Conservation (phyloP, 306 rosid species). For the Vigna mungo region DNA sequence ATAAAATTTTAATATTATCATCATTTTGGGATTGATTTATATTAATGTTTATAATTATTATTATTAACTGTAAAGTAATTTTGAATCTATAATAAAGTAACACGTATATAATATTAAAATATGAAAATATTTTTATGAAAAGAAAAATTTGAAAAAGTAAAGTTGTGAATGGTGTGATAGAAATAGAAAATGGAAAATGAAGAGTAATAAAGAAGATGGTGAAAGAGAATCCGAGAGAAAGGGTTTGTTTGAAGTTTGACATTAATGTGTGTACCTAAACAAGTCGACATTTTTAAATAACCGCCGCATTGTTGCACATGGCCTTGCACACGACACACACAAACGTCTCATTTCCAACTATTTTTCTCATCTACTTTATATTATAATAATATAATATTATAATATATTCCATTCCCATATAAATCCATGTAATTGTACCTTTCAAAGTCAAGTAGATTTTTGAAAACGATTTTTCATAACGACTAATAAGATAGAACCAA, state of each 20-base stretch:
- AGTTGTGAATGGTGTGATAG: neutral
- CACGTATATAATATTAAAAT: too few relatives aligned
- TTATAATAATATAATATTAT: neutral
- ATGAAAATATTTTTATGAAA: too few relatives aligned
- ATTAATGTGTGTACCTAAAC: constrained; percentile 34
- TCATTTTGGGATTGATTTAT: too few relatives aligned
- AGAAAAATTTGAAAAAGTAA: neutral
- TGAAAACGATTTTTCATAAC: neutral
- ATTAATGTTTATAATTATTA: too few relatives aligned
- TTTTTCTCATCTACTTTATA: neutral
- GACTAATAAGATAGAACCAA: too few relatives aligned
- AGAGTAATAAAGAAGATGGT: constrained; percentile 5
- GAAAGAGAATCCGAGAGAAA: constrained; percentile 6
- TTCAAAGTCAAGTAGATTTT: constrained; percentile 10
- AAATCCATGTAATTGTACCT: neutral
- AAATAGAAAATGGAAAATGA: neutral
- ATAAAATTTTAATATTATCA: too few relatives aligned
- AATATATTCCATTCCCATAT: neutral
- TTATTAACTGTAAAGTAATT: too few relatives aligned
- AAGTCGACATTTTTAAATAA: constrained; percentile 18
- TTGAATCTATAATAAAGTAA: too few relatives aligned
- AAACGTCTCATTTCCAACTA: constrained; percentile 9
- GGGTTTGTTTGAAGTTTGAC: neutral
- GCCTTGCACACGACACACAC: neutral
- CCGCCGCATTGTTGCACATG: constrained; percentile 47